Base-by-base conservation (phyloP, 208 protist genomes). In the Zelonia costaricensis region DNA sequence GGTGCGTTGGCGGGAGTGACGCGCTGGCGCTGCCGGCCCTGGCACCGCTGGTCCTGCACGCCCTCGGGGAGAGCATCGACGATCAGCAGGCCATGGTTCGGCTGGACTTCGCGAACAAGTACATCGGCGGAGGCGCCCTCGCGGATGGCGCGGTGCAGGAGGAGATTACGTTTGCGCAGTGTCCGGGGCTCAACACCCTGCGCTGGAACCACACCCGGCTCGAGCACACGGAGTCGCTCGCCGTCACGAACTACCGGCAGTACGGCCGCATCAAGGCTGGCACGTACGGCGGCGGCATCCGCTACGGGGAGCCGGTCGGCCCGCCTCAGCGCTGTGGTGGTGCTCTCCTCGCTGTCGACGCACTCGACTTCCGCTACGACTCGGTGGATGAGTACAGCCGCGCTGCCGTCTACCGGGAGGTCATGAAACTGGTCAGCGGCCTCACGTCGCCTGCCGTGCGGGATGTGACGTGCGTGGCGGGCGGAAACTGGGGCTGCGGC, bases 401-500 rank as follows among this genome's bases (percentile, higher is more conserved):
- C 2, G 38, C 22, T 12, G 63, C 35, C 3, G 49, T 70, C 9
- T 28, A 62, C 38, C 51, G 69, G 12, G 69, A 74, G 35, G 3
- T 74, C 12, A n/a, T 48, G 57, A 76, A 74, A 28, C 47, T 74
- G 23, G 25, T 71, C 8, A 46, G 65, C 45, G 61, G 53, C n/a
- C 40, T 80, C 13, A 23, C 35, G 2, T 13, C n/a, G 4, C 20
- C 52, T 3, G 39, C 46, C n/a, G 20, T 60, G 18, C 22, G 4
- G 4, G 43, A 52, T 35, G n/a, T 72, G 16, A 9, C 5, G 10
- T 6, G 9, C 1, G 62, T 80, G 6, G 69, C 61, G 15, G 87
- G 81, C 10, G 87, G 87, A 42, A 81, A 84, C 49, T 97, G 89
- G 87, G 85, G 82, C 28, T 96, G 87, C 68, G 87, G 87, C 36